Base-by-base conservation (phyloP, 805 yeast genomes). In the Yamadazyma takamatsuzukensis region DNA sequence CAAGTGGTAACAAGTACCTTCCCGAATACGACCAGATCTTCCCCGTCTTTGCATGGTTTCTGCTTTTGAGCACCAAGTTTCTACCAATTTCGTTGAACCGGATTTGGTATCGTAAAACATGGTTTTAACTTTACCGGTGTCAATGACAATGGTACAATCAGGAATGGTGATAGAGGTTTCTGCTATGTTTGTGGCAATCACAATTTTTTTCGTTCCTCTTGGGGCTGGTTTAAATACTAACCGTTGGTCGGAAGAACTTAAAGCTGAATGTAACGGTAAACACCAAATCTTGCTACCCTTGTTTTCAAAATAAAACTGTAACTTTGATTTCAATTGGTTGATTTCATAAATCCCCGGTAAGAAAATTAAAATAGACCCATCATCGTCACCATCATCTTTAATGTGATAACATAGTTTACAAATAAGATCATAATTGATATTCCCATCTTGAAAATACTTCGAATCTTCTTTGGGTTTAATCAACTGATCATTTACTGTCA, bases 101-200 rank as follows among this genome's bases (percentile, higher is more conserved):
- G 78, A 65, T 22, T 62, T 67, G 0, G 86, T 48, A 51, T 86
- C 89, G 50, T 78, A 90, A 17, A 75, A 72, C 48, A 85, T 74
- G 11, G 80, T 78, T 48, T 90, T 90, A 5, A 85, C 89, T 32
- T 87, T 66, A 2, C 98, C 98, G 1, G 84, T 64, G 51, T 90
- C 97, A 26, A 90, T 73, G 1, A 90, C 96, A 0, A 79, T 95
- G 8, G 88, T 96, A 57, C 90, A 85, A 57, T 90, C 98, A 11
- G 96, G 86, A 34, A 90, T 90, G 1, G 98, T 90, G 43, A 90
- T 88, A 11, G 98, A 90, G 0, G 98, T 90, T 59, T 90, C 98
- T 0, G 98, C 98, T 38, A 90, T 85, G 52, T 90, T 89, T 0
- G 98, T 90, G 2, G 96, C 76, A 0, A 83, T 90, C 9, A 90